Evolutionary conservation across 2,329 filamentous ascomycete genomes (phyloP).

Genomic region (Aquanectria penicillioides): DNA sequence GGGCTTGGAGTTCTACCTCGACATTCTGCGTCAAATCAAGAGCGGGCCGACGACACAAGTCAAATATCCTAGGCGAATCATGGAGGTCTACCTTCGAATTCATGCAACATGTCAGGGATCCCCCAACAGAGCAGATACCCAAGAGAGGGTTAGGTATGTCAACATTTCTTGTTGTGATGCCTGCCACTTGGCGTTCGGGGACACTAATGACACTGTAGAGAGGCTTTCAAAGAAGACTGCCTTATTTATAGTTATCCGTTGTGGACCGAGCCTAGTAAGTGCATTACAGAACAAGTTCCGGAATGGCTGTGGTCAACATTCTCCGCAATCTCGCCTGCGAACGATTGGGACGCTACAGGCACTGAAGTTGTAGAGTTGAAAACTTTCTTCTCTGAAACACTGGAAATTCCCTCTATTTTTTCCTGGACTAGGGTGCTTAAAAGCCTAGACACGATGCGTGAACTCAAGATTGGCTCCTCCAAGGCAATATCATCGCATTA

Average conservation of each 20-base stretch:
- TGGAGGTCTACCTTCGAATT: slow-evolving; percentile 36
- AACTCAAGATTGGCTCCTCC: too few relatives aligned
- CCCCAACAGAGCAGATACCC: slow-evolving; percentile 23
- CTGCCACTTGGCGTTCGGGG: not conserved
- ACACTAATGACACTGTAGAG: not conserved
- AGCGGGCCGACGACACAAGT: slow-evolving; percentile 16
- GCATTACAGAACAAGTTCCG: slow-evolving; percentile 9
- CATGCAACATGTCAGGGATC: slow-evolving; percentile 34
- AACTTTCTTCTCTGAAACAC: slow-evolving; percentile 32
- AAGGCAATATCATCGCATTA: not conserved
- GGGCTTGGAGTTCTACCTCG: slow-evolving; percentile 33
- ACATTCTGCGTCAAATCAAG: slow-evolving; percentile 31
- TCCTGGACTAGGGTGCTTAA: slow-evolving; percentile 25
- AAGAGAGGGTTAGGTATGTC: slow-evolving; percentile 32
- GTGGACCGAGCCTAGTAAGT: slow-evolving; percentile 23
- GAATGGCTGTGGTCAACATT: slow-evolving; percentile 6
- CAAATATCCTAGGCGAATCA: slow-evolving; percentile 30
- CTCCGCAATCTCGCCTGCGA: slow-evolving; percentile 28
- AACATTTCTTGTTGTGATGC: not conserved
- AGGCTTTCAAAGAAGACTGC: slow-evolving; percentile 28
- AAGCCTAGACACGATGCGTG: not conserved
- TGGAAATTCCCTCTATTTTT: slow-evolving; percentile 21
- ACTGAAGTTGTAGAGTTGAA: slow-evolving; percentile 30
- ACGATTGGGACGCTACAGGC: slow-evolving; percentile 36
- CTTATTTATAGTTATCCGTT: not conserved